Evolutionary conservation across 2,329 filamentous ascomycete genomes (phyloP), one percentile per base, ranked within the genome.

Genomic region (Hypoxylon sp.): DNA sequence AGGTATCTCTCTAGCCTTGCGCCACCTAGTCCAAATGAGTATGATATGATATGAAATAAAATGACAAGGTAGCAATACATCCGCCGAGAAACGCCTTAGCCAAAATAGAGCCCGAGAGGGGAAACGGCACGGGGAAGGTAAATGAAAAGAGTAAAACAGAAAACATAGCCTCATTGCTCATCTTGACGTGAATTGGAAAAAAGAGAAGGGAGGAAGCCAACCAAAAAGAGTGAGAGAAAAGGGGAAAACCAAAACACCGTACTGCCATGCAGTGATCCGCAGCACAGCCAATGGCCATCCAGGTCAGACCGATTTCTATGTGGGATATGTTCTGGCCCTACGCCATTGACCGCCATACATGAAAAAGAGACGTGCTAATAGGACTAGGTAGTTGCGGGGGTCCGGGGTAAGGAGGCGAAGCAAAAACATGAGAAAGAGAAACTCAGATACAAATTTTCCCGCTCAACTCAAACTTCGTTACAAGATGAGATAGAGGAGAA

Each of bases 151-250:
- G 23, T 23, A 51, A 30, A 30, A 52, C 11, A 30, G 19, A 52
- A 61, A 52, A 23, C 66, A 66, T 68, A 65, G 66, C 66, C 59
- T 63, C 63, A 46, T 68, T 34, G 5, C 51, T 63, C 63, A 43
- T 66, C 21, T 34, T n/a, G 25, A 43, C 50, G 46, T 45, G 19
- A 32, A 25, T 27, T 32, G 19, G n/a, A 52, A 7, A 29, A 37
- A 55, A 34, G 11, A 55, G 11, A 25, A 29, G 34, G 47, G 32
- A 19, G 58, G 3, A 30, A 47, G 46, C 2, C 29, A 32, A 29
- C 4, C n/a, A 16, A 39, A 32, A 8, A 27, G 19, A 30, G n/a
- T n/a, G n/a, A n/a, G 21, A 55, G 39, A 37, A 37, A 50, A 19
- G 37, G 21, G n/a, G 43, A 47, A 56, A 37, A 39, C n/a, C 29